These are phyloP conservation scores for Ascodesmis nigricans DNA, from an alignment of 495 filamentous ascomycete species.

Conservation along the genomic window DNA sequence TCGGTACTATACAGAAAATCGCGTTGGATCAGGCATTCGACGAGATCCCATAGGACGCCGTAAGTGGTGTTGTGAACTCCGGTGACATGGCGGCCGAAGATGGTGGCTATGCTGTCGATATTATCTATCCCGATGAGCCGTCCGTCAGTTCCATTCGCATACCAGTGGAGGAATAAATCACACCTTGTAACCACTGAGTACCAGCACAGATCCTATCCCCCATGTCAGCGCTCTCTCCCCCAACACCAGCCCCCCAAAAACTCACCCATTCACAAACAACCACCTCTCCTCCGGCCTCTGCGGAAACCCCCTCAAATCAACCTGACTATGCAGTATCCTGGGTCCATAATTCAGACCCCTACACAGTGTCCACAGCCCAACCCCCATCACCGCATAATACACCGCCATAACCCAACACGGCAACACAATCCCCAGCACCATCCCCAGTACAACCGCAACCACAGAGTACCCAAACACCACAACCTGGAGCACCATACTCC, in stretches of 20 bases:
- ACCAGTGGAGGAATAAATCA: too few relatives aligned
- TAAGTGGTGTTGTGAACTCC: constrained; percentile 72
- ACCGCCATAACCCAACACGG: constrained; percentile 9
- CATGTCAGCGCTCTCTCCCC: too few relatives aligned
- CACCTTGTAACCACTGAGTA: constrained; percentile 21
- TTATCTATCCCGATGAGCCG: constrained; percentile 26
- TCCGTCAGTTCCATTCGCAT: constrained; percentile 38
- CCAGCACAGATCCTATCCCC: constrained; percentile 29
- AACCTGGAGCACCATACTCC: constrained; percentile 1
- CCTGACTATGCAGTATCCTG: constrained; percentile 11
- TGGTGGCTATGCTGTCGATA: constrained; percentile 46
- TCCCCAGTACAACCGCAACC: background rate
- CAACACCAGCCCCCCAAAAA: too few relatives aligned
- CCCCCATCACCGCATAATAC: constrained; percentile 10
- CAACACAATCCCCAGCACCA: constrained; percentile 3
- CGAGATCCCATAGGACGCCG: constrained; percentile 50
- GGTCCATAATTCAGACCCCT: constrained; percentile 9
- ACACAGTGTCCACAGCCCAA: constrained; percentile 6
- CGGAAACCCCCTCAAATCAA: constrained; percentile 3
- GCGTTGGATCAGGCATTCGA: constrained; percentile 58
- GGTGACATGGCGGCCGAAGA: constrained; percentile 49
- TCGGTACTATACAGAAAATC: constrained; percentile 49
- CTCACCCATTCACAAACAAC: constrained; percentile 54
- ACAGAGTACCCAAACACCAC: constrained; percentile 2
- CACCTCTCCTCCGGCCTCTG: constrained; percentile 35